Conservation (phyloP, 352 stramenopile genomes). For the Phytophthora melonis region DNA sequence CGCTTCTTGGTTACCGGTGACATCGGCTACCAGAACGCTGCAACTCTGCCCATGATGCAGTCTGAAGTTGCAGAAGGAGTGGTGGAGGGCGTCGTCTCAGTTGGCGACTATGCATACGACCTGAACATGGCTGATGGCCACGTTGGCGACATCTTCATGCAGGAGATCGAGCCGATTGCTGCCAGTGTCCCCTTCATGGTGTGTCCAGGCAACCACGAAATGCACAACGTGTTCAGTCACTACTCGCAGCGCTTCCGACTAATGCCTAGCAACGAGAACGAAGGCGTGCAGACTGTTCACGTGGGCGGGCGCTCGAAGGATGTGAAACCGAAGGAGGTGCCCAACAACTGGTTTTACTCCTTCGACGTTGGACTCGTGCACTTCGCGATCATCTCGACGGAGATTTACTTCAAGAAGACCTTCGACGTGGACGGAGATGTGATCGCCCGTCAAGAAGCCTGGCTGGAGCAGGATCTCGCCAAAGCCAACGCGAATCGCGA, state of each 20-base stretch:
- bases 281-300: constrained; percentile 60
- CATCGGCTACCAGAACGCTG: constrained; percentile 91
- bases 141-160: constrained; percentile 92
- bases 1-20: constrained; percentile 87
- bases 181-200: constrained; percentile 91
- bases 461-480: constrained; percentile 69
- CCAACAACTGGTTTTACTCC: constrained; percentile 93
- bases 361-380: constrained; percentile 89
- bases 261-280: constrained; percentile 85
- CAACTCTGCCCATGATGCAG: constrained; percentile 91
- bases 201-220: constrained; percentile 92
- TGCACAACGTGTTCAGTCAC: constrained; percentile 83
- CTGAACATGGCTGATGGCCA: constrained; percentile 81
- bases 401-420: constrained; percentile 90
- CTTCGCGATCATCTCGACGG: constrained; percentile 88
- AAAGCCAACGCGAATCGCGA: constrained; percentile 72
- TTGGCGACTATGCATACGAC: constrained; percentile 93
- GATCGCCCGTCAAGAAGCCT: constrained; percentile 68
- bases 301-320: constrained; percentile 43
- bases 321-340: constrained; percentile 48
- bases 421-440: constrained; percentile 58
- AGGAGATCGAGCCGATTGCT: constrained; percentile 89
- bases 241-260: constrained; percentile 89
- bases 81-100: constrained; percentile 86
- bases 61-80: constrained; percentile 79